Evolutionary conservation across 768 basidiomycete genomes (phyloP).

Genomic region (Boletus pseudopeckii): DNA sequence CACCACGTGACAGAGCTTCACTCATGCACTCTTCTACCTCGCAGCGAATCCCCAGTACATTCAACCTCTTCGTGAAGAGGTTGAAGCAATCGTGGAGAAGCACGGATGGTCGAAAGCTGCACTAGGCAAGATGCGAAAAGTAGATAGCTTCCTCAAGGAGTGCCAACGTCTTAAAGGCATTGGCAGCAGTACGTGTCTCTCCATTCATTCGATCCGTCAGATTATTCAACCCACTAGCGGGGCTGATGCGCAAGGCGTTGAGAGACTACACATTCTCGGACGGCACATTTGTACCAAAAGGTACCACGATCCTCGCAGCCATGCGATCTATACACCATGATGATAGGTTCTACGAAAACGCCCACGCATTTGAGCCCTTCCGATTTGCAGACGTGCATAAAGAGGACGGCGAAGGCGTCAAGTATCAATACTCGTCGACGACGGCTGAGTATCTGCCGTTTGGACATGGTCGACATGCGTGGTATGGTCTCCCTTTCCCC

Average conservation of each 20-base stretch:
- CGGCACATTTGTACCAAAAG: constrained; percentile 37
- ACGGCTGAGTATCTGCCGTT: too few relatives aligned
- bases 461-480: too few relatives aligned
- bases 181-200: constrained; percentile 20
- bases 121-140: constrained; percentile 30
- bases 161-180: constrained; percentile 5
- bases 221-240: neutral
- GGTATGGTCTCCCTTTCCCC: too few relatives aligned
- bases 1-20: too few relatives aligned
- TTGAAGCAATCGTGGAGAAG: neutral
- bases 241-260: constrained; percentile 31
- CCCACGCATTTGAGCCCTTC: constrained; percentile 6
- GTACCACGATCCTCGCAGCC: constrained; percentile 24
- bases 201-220: neutral
- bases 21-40: too few relatives aligned
- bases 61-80: neutral
- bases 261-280: constrained; percentile 36
- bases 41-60: too few relatives aligned
- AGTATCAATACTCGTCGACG: too few relatives aligned
- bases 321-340: constrained; percentile 21
- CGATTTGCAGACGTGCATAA: neutral
- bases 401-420: too few relatives aligned
- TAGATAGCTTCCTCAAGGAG: constrained; percentile 37
- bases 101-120: constrained; percentile 5
- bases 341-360: constrained; percentile 26